These are phyloP conservation scores for Fragaria nilgerrensis DNA, from an alignment of 306 rosid species.

Conservation along the genomic window DNA sequence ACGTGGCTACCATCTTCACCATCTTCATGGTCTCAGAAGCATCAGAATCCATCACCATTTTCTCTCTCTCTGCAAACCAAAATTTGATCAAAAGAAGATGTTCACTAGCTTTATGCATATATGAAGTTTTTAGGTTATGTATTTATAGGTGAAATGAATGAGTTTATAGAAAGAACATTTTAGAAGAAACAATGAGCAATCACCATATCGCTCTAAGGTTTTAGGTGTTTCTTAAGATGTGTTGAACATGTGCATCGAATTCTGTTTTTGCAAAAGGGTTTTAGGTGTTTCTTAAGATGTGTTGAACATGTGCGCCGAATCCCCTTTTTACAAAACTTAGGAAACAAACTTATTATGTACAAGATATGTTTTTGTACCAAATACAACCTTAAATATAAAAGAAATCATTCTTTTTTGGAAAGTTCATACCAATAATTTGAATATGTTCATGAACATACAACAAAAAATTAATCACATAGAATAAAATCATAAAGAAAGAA, in stretches of 20 bases:
- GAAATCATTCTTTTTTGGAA: neutral
- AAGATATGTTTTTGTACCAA: neutral
- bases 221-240: neutral
- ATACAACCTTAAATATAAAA: no score
- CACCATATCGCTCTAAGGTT: neutral
- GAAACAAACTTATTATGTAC: no score
- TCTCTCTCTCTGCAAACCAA: neutral
- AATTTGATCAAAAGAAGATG: neutral
- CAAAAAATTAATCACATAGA: no score
- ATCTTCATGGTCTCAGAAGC: neutral
- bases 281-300: no score
- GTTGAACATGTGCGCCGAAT: no score
- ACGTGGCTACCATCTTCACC: neutral
- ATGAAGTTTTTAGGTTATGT: neutral
- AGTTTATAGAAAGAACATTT: no score
- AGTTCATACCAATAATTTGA: neutral
- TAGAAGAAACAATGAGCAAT: neutral
- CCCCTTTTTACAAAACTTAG: neutral
- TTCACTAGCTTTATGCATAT: neutral
- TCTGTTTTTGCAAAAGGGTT: no score
- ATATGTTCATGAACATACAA: neutral
- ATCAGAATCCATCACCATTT: neutral
- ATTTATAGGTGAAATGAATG: neutral
- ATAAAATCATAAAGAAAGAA: no score
- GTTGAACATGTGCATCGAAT: no score